These are phyloP conservation scores for Steccherinum ochraceum DNA, from an alignment of 768 basidiomycete species.

Conservation along the genomic window DNA sequence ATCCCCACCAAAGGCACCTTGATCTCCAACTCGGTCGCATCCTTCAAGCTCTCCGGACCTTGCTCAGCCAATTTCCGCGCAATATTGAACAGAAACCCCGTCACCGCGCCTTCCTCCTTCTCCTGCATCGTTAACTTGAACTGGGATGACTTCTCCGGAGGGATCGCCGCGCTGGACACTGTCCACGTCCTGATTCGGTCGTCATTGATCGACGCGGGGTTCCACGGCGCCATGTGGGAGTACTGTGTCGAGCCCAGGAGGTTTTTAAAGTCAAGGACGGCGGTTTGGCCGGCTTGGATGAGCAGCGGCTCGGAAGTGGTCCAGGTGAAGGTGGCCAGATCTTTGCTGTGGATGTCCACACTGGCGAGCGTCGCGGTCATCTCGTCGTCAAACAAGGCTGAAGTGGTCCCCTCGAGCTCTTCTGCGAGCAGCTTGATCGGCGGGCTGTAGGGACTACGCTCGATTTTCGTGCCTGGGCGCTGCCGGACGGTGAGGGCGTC, in stretches of 20 bases:
- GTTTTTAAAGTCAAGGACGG: slow-evolving; percentile 46
- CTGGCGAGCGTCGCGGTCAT: slow-evolving; percentile 28
- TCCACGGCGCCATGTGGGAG: slow-evolving; percentile 43
- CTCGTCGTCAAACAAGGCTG: slow-evolving; percentile 22
- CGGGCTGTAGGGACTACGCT: slow-evolving; percentile 51
- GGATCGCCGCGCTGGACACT: slow-evolving; percentile 33
- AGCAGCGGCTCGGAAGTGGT: slow-evolving; percentile 25
- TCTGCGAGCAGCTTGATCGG: slow-evolving; percentile 47
- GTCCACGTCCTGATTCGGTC: slow-evolving; percentile 65
- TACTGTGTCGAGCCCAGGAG: slow-evolving; percentile 42
- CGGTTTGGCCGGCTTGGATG: slow-evolving; percentile 40
- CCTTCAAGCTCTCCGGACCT: slow-evolving; percentile 35
- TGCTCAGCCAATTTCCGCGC: slow-evolving; percentile 33
- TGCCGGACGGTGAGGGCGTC: slow-evolving; percentile 52
- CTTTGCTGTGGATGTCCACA: slow-evolving; percentile 29
- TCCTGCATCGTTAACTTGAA: slow-evolving; percentile 51
- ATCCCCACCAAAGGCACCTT: slow-evolving; percentile 45
- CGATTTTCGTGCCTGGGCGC: slow-evolving; percentile 21
- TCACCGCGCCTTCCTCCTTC: slow-evolving; percentile 48
- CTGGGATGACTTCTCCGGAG: slow-evolving; percentile 13
- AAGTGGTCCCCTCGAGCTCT: slow-evolving; percentile 27
- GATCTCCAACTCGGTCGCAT: slow-evolving; percentile 33
- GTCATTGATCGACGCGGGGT: slow-evolving; percentile 45
- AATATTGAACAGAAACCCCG: slow-evolving; percentile 47
- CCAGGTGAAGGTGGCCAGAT: slow-evolving; percentile 54